Conservation (phyloP, 805 yeast species). For the Teunomyces aglyptinius region DNA sequence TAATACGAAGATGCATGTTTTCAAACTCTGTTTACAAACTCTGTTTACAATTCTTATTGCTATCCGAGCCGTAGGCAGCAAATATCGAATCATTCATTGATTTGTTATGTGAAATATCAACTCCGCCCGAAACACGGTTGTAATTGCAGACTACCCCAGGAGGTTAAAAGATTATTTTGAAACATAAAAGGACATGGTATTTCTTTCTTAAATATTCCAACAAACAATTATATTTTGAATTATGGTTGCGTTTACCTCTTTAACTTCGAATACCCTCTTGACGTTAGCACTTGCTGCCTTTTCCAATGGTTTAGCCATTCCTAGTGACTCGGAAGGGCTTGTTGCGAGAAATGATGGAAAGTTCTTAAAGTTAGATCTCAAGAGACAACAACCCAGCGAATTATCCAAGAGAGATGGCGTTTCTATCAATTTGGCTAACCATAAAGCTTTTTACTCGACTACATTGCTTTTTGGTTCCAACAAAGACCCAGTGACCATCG, state of each 20-base stretch:
- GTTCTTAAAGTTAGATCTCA: neutral
- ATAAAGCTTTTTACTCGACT: constrained; percentile 6
- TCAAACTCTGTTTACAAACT: neutral
- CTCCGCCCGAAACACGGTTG: neutral
- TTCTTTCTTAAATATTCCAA: neutral
- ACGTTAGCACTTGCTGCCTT: neutral
- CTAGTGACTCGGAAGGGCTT: neutral
- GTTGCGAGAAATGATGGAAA: neutral
- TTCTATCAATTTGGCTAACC: constrained; percentile 5
- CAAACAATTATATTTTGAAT: neutral
- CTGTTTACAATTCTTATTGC: neutral
- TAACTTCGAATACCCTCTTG: neutral
- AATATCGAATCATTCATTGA: neutral
- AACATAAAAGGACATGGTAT: neutral
- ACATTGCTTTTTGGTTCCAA: constrained; percentile 11
- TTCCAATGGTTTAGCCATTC: neutral
- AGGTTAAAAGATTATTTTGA: neutral
- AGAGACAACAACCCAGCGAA: too few relatives aligned
- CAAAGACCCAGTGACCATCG: constrained; percentile 9
- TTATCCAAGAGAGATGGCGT: constrained; percentile 1
- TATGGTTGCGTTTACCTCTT: neutral
- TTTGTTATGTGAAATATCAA: neutral
- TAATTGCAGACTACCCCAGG: neutral
- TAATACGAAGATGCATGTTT: neutral
- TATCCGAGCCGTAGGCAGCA: neutral